Base-by-base conservation (phyloP, 768 basidiomycete genomes). In the Suillus subaureus region DNA sequence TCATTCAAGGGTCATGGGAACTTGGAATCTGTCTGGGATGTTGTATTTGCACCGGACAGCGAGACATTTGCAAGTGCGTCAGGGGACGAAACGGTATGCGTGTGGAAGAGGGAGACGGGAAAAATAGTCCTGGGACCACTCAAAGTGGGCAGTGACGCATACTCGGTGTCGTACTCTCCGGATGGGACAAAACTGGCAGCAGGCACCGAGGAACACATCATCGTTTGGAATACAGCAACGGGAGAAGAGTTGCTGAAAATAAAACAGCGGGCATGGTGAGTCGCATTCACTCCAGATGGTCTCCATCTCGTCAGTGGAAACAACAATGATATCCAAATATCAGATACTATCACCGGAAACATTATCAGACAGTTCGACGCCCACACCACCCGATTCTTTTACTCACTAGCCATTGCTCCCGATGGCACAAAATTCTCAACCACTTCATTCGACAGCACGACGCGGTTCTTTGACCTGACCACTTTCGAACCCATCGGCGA, bases 1-100 rank as follows among this genome's bases (percentile, higher is more conserved):
- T n/a, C 51, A 16, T 52, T 52, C 16, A 11, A 52, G 28, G 51
- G 51, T 3, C 28, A 52, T 5, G 26, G 0, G 15, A 16, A 26
- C n/a, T 15, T 0, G 0, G 0, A 33, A 33, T 4, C 4, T 4
- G 28, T 54, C 33, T 1, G 0, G 2, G 1, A 2, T 8, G 9
- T 31, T 1, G 23, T 35, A 61, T 61, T 61, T 35, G 18, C 61
- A 28, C 43, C 23, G 3, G 43, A 61, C 35, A 47, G 28, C 61
- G 4, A 42, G 47, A 28, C 28, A 47, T 43, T 61, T 31, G 61
- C 43, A 52, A 61, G 61, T 52, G 61, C 42, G 33, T 42, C 42
- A 12, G 0, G 0, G 0, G 61, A 61, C 35, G 0, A 35, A 6
- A 61, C 28, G 1, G 61, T 61, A 23, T 31, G 47, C 12, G 23